A percentile compares a stretch with the other conserved stretches of the same genome.
Evolutionary conservation across 2,329 filamentous ascomycete genomes (phyloP).

Genomic region (Aaosphaeria arxii): DNA sequence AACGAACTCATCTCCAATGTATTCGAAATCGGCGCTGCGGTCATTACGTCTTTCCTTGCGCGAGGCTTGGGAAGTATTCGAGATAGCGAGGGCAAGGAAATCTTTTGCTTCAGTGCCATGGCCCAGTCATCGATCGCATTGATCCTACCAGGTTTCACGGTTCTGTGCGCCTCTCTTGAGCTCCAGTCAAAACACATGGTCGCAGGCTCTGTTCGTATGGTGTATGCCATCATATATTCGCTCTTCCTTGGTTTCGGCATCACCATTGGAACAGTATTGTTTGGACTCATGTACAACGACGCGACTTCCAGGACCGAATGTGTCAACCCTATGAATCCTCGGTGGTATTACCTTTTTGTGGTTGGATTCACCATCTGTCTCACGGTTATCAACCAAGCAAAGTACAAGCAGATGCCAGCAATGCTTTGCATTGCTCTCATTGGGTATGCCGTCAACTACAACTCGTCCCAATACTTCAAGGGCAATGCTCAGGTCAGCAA

Average conservation of each 20-base stretch:
- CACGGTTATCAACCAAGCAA: constrained; percentile 77
- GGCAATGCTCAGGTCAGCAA: constrained; percentile 73
- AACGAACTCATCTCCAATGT: constrained; percentile 66
- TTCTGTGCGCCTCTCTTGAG: constrained; percentile 50
- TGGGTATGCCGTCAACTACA: constrained; percentile 75
- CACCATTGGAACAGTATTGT: constrained; percentile 49
- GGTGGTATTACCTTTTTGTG: constrained; percentile 69
- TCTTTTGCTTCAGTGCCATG: constrained; percentile 52
- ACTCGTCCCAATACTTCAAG: constrained; percentile 63
- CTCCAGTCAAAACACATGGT: constrained; percentile 49
- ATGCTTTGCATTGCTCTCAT: constrained; percentile 73
- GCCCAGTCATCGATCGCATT: constrained; percentile 50
- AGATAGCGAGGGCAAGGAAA: constrained; percentile 29
- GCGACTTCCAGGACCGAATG: constrained; percentile 46
- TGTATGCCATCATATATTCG: constrained; percentile 53
- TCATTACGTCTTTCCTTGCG: constrained; percentile 49
- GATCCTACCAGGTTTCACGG: constrained; percentile 51
- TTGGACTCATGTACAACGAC: constrained; percentile 47
- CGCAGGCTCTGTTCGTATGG: constrained; percentile 51
- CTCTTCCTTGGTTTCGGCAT: constrained; percentile 53
- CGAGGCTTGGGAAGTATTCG: constrained; percentile 49
- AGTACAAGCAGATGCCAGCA: constrained; percentile 72
- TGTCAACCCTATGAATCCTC: constrained; percentile 46
- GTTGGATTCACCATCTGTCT: constrained; percentile 70
- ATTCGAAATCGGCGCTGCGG: constrained; percentile 49